phyloP scores from a whole-genome alignment of 768 basidiomycete species.

The Tylopilus intermedius region DNA sequence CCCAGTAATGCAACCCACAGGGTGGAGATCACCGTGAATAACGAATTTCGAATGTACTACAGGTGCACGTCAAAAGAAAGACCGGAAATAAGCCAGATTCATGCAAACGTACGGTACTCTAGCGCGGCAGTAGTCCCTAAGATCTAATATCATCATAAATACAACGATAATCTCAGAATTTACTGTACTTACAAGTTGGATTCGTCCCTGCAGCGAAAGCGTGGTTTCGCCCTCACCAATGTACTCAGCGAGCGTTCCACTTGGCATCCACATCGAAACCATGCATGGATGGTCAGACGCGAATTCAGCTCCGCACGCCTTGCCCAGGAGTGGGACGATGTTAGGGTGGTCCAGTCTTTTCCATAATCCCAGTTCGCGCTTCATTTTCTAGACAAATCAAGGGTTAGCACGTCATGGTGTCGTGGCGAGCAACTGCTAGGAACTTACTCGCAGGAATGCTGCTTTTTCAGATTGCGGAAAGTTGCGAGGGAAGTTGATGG shows the following conservation, averaged over 20 bases:
- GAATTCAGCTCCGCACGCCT: not conserved
- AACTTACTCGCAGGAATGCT: not conserved
- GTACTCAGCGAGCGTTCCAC: not conserved
- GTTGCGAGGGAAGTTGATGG: not conserved
- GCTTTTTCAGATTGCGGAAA: not conserved
- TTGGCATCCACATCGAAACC: constrained; percentile 8
- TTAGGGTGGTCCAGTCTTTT: constrained; percentile 3
- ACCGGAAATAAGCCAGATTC: not conserved
- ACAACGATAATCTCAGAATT: not conserved
- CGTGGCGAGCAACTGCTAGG: not conserved
- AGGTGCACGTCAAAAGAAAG: not conserved
- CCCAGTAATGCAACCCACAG: not conserved
- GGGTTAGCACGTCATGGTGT: not conserved
- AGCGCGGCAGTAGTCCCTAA: not conserved
- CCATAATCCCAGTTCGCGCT: constrained; percentile 8
- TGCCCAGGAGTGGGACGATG: constrained; percentile 8
- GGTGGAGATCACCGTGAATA: constrained; percentile 9
- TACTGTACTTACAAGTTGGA: not conserved
- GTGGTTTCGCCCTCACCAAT: not conserved
- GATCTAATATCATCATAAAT: not conserved
- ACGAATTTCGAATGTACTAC: not conserved
- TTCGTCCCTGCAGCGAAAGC: not conserved
- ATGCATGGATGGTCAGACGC: constrained; percentile 5
- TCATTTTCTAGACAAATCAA: not conserved
- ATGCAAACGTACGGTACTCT: not conserved